Percentiles rank a stretch among this genome's conserved stretches.
Evolutionary conservation across 768 basidiomycete species (phyloP).

Genomic region (Leucocoprinus leucothites): DNA sequence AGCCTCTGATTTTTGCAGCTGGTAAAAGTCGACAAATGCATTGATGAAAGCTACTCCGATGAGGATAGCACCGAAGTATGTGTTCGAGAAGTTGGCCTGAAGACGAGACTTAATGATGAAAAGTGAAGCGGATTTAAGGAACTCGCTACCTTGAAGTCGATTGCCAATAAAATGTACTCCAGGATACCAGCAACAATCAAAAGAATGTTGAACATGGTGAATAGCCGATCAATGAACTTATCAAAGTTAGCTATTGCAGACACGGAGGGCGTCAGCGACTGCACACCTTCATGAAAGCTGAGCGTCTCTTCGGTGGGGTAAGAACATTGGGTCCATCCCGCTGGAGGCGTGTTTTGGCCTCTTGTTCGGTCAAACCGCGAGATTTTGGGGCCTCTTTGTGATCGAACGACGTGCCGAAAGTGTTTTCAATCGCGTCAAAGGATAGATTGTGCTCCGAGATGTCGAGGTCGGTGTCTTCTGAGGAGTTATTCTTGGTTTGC

Average conservation of each 20-base stretch:
- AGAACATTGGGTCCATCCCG: constrained; percentile 60
- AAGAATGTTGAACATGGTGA: constrained; percentile 66
- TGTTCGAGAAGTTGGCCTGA: constrained; percentile 59
- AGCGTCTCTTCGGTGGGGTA: constrained; percentile 66
- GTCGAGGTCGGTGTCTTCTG: constrained; percentile 40
- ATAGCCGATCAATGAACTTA: constrained; percentile 62
- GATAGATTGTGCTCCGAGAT: constrained; percentile 54
- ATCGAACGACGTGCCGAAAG: constrained; percentile 48
- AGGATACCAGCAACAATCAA: constrained; percentile 64
- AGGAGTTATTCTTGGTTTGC: not conserved
- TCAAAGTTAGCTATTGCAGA: constrained; percentile 6
- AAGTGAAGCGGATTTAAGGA: not conserved
- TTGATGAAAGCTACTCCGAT: constrained; percentile 68
- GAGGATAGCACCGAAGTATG: constrained; percentile 68
- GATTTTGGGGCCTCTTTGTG: constrained; percentile 49
- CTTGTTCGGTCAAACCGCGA: constrained; percentile 46
- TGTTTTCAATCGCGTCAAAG: constrained; percentile 35
- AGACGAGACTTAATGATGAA: too few species aligned
- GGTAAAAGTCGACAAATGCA: constrained; percentile 68
- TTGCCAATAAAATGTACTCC: constrained; percentile 62
- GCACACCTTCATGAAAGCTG: constrained; percentile 57
- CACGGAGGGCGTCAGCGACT: not conserved
- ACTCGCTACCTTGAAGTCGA: constrained; percentile 50
- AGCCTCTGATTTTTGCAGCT: constrained; percentile 72
- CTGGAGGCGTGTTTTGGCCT: constrained; percentile 51